A percentile compares a stretch with the other conserved stretches of the same genome.
Evolutionary conservation across 306 rosid species (phyloP).

Genomic region (Ochetophila trinervis): DNA sequence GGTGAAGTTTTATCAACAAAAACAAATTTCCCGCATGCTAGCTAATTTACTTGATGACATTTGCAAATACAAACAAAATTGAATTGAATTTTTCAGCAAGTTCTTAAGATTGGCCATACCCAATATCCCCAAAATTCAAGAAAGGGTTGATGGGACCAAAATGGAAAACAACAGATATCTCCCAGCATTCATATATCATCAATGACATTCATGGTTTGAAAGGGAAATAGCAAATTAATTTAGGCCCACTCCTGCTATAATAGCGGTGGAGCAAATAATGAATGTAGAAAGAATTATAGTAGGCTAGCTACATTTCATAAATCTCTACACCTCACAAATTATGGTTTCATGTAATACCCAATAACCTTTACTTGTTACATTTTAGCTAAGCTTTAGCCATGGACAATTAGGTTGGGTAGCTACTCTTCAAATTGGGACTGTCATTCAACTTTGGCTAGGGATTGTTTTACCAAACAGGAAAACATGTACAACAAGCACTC

Average conservation of each 20-base stretch:
- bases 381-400: too few relatives aligned
- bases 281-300: slow-evolving; percentile 21
- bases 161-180: slow-evolving; percentile 24
- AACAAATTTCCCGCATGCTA: too few relatives aligned
- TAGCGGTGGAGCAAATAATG: slow-evolving; percentile 16
- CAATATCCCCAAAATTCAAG: background rate
- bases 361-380: background rate
- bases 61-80: background rate
- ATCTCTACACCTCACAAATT: background rate
- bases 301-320: slow-evolving; percentile 17
- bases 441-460: too few relatives aligned
- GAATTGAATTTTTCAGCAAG: slow-evolving; percentile 3
- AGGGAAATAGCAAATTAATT: background rate
- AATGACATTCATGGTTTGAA: slow-evolving; percentile 22
- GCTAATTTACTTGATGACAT: background rate
- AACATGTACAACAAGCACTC: too few relatives aligned
- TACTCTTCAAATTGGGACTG: too few relatives aligned
- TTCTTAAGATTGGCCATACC: slow-evolving; percentile 3
- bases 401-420: too few relatives aligned
- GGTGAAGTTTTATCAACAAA: too few relatives aligned
- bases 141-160: slow-evolving; percentile 8
- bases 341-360: background rate
- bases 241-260: slow-evolving; percentile 14
- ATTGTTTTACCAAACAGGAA: too few relatives aligned
- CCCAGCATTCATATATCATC: slow-evolving; percentile 2